These are phyloP conservation scores for Aspergillus candidus DNA, from an alignment of 2,329 filamentous ascomycete species.

Conservation along the genomic window DNA sequence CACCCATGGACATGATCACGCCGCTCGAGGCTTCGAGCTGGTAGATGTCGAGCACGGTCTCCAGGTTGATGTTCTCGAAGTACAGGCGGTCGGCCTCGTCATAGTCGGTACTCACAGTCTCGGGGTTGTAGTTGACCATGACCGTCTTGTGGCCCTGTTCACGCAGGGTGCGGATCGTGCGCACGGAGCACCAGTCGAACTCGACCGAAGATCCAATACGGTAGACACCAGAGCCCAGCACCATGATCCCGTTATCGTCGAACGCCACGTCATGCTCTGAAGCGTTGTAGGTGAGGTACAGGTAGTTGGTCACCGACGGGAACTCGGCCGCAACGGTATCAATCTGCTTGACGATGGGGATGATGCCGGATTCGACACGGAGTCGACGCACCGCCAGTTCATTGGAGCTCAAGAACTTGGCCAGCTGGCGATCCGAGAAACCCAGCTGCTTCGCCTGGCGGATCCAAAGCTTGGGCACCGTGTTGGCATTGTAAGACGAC, in stretches of 20 bases:
- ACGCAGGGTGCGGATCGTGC: constrained; percentile 84
- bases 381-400: constrained; percentile 81
- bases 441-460: constrained; percentile 86
- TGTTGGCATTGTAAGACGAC: constrained; percentile 62
- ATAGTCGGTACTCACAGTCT: constrained; percentile 85
- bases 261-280: constrained; percentile 78
- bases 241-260: constrained; percentile 89
- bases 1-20: constrained; percentile 91
- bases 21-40: constrained; percentile 76
- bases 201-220: constrained; percentile 96
- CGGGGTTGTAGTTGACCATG: constrained; percentile 93
- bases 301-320: constrained; percentile 88
- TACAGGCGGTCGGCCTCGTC: constrained; percentile 92
- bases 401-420: constrained; percentile 90
- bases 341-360: constrained; percentile 92
- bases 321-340: constrained; percentile 98
- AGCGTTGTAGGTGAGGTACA: constrained; percentile 94
- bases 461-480: constrained; percentile 59
- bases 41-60: constrained; percentile 90
- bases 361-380: constrained; percentile 78
- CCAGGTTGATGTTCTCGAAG: constrained; percentile 90
- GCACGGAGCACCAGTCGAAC: constrained; percentile 98
- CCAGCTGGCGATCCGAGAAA: constrained; percentile 88
- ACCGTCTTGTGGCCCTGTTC: constrained; percentile 84
- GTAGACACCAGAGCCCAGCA: constrained; percentile 92